A percentile compares a stretch with the other conserved stretches of the same genome.
These are phyloP conservation scores for Pezicula neosporulosa DNA, from an alignment of 2,329 filamentous ascomycete genomes.

Conservation along the genomic window DNA sequence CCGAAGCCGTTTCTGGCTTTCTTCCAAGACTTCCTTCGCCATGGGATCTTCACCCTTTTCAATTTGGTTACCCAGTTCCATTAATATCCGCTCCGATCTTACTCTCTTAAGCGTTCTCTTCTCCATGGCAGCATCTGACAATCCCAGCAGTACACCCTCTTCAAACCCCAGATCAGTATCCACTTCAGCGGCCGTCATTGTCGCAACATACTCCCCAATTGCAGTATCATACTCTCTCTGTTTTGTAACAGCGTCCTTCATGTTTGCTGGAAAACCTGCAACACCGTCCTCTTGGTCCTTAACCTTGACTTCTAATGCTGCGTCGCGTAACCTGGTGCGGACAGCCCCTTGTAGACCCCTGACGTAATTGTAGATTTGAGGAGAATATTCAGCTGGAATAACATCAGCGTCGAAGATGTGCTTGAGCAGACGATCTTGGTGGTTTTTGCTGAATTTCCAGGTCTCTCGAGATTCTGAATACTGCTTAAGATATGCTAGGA, in stretches of 20 bases:
- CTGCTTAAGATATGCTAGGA: conserved; percentile 72
- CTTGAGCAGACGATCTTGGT: conserved; percentile 82
- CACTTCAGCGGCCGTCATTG: conserved; percentile 18
- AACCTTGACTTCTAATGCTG: conserved; percentile 59
- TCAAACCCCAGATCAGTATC: conserved; percentile 24
- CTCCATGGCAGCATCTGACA: conserved; percentile 49
- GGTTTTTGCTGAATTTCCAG: conserved; percentile 98
- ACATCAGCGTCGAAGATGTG: conserved; percentile 70
- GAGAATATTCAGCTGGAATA: conserved; percentile 67
- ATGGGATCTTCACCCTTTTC: conserved; percentile 1
- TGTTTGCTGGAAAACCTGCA: conserved; percentile 45
- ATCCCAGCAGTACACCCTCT: conserved; percentile 23
- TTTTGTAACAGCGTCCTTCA: conserved; percentile 43
- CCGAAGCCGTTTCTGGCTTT: conserved; percentile 37
- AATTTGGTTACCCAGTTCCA: conserved; percentile 42
- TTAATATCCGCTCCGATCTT: conserved; percentile 55
- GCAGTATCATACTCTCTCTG: conserved; percentile 54
- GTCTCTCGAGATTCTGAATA: conserved; percentile 66
- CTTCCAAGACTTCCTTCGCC: conserved; percentile 15
- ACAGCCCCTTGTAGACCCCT: conserved; percentile 73
- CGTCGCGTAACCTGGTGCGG: conserved; percentile 64
- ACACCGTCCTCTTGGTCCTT: conserved; percentile 49
- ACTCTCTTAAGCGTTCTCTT: conserved; percentile 58
- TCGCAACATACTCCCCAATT: conserved; percentile 28
- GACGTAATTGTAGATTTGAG: conserved; percentile 73